Base-by-base conservation (phyloP, 768 basidiomycete genomes). In the Collybiopsis confluens region DNA sequence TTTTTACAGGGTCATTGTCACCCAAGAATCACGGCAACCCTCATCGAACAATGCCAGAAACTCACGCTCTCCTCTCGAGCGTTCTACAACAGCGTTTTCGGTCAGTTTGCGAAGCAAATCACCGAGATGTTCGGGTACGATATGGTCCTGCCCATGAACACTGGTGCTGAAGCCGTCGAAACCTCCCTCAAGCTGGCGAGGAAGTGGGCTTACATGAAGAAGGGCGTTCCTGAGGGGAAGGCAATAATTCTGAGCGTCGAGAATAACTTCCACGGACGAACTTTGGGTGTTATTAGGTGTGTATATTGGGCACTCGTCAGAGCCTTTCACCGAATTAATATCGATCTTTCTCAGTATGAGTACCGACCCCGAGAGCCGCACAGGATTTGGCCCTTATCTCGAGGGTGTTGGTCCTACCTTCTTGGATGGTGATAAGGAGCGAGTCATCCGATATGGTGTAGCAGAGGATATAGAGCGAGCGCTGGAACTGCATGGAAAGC, bases 131-230 rank as follows among this genome's bases (percentile, higher is more conserved):
- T 96, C 64, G 87, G 86, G 11, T 98, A 90, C 68, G 95, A 96
- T 58, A 94, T 93, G 85, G 92, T 97, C 1, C 76, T 98, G 8
- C 95, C 96, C 21, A 97, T 98, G 94, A 99, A 99, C 78, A 98
- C 96, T 1, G 96, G 96, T 43, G 94, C 94, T 1, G 97, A 99
- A 65, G 97, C 97, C 7, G 97, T 98, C 52, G 97, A 99, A 74
- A 97, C 95, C 0, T 83, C 87, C n/a, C 70, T 99, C 67, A 99
- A 99, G 78, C 79, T 98, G 16, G 87, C 97, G 0, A 73, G 97
- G 60, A 98, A 98, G 74, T 98, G 97, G 97, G 96, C 89, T 2
- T 98, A 98, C 71, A 78, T 78, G 73, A 81, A 81, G 72, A 98
- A 92, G 74, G 85, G 82, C 38, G 86, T 92, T 28, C 75, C 82